Percentiles rank a stretch among this genome's conserved stretches.
These are phyloP conservation scores for Penicillium sp. DNA, from an alignment of 2,329 filamentous ascomycete species.

Conservation along the genomic window DNA sequence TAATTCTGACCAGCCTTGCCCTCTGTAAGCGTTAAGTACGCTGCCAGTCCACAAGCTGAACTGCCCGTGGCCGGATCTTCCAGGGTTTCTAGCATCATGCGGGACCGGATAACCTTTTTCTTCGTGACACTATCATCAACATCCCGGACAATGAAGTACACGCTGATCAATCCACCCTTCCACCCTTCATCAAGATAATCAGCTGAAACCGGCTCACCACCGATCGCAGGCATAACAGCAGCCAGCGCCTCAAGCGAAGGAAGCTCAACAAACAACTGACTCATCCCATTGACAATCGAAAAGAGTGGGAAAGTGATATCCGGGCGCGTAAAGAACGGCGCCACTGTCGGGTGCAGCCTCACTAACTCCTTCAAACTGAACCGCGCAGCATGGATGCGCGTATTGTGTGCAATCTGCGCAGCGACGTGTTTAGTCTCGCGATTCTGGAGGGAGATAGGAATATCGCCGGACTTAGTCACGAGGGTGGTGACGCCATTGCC, in stretches of 20 bases:
- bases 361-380: conserved; percentile 27
- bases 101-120: conserved; percentile 32
- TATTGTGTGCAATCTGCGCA: conserved; percentile 38
- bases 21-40: conserved; percentile 53
- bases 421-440: conserved; percentile 21
- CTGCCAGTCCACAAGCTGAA: conserved; percentile 57
- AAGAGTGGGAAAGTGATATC: conserved; percentile 30
- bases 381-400: conserved; percentile 32
- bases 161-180: conserved; percentile 26
- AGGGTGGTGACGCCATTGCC: conserved; percentile 35
- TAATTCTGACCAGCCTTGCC: conserved; percentile 27
- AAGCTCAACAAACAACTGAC: conserved; percentile 64
- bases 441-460: conserved; percentile 42
- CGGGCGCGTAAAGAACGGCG: conserved; percentile 15
- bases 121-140: conserved; percentile 60
- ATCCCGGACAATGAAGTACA: conserved; percentile 35
- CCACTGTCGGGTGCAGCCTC: conserved; percentile 28
- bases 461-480: conserved; percentile 57
- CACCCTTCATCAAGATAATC: conserved; percentile 36
- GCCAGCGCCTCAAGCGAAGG: conserved; percentile 59
- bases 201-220: conserved; percentile 25
- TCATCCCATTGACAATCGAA: conserved; percentile 44
- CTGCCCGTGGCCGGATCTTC: conserved; percentile 51
- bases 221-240: conserved; percentile 24
- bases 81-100: conserved; percentile 28